Conservation (phyloP, 1,284 basidiomycete genomes). For the Cryptococcus sp. region DNA sequence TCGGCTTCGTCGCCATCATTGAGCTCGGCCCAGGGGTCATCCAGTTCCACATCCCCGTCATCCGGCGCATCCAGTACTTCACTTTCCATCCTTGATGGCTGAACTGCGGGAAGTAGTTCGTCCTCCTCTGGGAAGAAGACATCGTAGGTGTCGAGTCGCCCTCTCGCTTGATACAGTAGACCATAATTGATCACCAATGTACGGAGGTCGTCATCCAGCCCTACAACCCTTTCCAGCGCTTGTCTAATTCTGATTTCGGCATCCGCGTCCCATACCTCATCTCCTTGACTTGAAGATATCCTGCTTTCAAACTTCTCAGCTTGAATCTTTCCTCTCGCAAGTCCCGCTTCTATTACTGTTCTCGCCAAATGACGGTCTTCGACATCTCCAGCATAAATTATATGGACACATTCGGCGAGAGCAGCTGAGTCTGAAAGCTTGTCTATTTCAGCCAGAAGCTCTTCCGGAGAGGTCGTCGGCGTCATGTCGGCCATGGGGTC, state of each 20-base stretch:
- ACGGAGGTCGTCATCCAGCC: background rate
- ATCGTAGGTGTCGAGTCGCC: conserved; percentile 11
- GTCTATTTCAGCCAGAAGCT: no score
- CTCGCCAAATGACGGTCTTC: conserved; percentile 1
- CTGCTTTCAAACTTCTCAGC: background rate
- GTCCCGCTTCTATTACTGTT: conserved; percentile 6
- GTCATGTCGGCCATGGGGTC: no score
- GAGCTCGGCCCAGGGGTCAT: conserved; percentile 73
- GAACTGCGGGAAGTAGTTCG: background rate
- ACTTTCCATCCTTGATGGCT: background rate
- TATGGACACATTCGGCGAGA: background rate
- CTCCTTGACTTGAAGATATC: background rate
- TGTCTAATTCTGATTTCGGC: background rate
- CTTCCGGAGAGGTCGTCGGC: no score
- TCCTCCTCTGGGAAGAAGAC: conserved; percentile 1
- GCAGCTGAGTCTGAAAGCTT: conserved; percentile 4
- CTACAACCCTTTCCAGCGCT: background rate
- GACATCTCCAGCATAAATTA: conserved; percentile 3
- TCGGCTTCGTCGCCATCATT: conserved; percentile 29
- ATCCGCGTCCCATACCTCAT: background rate
- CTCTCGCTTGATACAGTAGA: conserved; percentile 4
- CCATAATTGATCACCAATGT: conserved; percentile 3
- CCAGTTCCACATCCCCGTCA: conserved; percentile 41
- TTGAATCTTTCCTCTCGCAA: conserved; percentile 1
- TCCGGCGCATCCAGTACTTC: background rate